Conservation (phyloP, 2,329 filamentous ascomycete genomes). For the Lithohypha guttulata region DNA sequence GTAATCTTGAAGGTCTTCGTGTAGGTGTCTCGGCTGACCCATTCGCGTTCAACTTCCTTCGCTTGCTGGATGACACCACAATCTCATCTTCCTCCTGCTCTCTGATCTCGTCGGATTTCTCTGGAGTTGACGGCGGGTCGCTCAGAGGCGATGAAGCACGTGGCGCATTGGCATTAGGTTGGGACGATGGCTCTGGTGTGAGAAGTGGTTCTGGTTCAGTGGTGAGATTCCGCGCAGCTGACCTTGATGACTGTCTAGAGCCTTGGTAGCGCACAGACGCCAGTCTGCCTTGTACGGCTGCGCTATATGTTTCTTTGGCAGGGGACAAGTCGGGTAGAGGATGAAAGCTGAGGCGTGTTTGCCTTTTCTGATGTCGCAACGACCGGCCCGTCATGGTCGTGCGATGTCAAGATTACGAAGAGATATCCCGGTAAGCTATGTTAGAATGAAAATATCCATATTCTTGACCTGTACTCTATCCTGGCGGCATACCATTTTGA, state of each 20-base stretch:
- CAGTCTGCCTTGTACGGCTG: conserved; percentile 22
- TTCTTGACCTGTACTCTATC: too few relatives aligned
- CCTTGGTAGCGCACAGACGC: conserved; percentile 27
- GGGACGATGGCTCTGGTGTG: conserved; percentile 19
- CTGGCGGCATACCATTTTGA: too few relatives aligned
- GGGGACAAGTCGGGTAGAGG: conserved; percentile 25
- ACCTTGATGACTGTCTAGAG: conserved; percentile 5
- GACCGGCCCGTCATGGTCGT: background rate
- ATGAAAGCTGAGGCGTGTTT: conserved; percentile 35
- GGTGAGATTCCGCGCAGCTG: conserved; percentile 8
- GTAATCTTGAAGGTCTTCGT: conserved; percentile 9
- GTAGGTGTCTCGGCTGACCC: conserved; percentile 1
- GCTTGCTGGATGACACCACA: conserved; percentile 15
- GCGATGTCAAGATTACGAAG: too few relatives aligned
- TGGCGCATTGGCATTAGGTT: conserved; percentile 4
- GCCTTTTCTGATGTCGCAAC: conserved; percentile 19
- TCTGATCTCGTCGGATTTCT: background rate
- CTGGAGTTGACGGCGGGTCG: background rate
- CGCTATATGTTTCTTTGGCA: conserved; percentile 17
- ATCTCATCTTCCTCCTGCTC: conserved; percentile 17
- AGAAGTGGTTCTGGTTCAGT: conserved; percentile 8
- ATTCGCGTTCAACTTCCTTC: conserved; percentile 8
- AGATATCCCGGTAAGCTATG: too few relatives aligned
- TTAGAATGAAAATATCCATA: too few relatives aligned
- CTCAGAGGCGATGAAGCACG: background rate